Base-by-base conservation (phyloP, 345 rosid genomes). In the Eucalyptus albens region DNA sequence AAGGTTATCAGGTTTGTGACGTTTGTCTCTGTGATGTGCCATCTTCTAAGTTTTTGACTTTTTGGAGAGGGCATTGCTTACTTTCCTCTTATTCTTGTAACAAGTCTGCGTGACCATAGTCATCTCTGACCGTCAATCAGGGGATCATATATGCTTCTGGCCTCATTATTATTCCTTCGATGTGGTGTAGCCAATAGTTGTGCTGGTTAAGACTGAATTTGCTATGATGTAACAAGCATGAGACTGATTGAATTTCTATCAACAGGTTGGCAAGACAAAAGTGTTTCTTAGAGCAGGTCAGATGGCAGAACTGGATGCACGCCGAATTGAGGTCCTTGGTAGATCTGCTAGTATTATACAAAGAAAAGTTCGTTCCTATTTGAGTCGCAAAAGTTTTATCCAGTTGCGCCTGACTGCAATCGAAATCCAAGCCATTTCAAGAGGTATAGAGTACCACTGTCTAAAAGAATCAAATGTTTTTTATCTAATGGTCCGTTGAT, bases 261-360 rank as follows among this genome's bases (percentile, higher is more conserved):
- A 3, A 77, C 83, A 98, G 99, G 92, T 97, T 87, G 99, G 99
- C 89, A 96, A 96, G 91, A 97, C 99, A 82, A 97, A 98, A 92
- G 94, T 98, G 86, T 97, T 98, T 91, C 98, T 97, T 87, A 93
- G 99, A 92, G 99, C 99, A 67, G 99, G 99, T 89, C 99, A 98
- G 91, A 98, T 98, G 99, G 99, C 99, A 91, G 99, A 98, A 92
- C 89, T 97, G 88, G 99, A 97, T 95, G 92, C 93, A 91, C 94
- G 92, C 86, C 93, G 99, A 90, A 94, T 87, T 86, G 97, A 96
- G 92, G 97, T 95, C 49, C 93, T 98, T 89, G 97, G 98, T 89
- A 93, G 93, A 89, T 95, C 99, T 33, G 99, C 99, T 42, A 93
- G 92, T 91, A 92, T 94, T 80, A 95, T 98, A 87, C 99, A 97